These are phyloP conservation scores for Metschnikowia borealis DNA, from an alignment of 805 yeast species.

Conservation along the genomic window DNA sequence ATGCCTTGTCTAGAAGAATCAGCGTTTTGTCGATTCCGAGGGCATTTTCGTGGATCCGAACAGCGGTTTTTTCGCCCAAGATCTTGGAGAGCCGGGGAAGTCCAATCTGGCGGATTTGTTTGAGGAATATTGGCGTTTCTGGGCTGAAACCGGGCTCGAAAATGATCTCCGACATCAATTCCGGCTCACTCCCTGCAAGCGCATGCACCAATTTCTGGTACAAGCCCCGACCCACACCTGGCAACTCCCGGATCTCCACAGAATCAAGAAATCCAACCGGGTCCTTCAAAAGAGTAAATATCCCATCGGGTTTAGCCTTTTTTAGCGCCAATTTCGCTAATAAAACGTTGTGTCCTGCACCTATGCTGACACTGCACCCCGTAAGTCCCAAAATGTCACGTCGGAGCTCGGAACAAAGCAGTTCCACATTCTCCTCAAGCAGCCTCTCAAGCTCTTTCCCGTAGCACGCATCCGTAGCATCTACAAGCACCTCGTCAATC, in stretches of 20 bases:
- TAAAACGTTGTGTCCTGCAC: conserved; percentile 69
- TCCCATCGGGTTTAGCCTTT: conserved; percentile 79
- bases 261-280: conserved; percentile 32
- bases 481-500: conserved; percentile 87
- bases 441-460: background rate
- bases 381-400: conserved; percentile 41
- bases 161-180: conserved; percentile 5
- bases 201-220: conserved; percentile 42
- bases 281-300: conserved; percentile 32
- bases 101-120: background rate
- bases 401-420: conserved; percentile 36
- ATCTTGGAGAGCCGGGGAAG: conserved; percentile 32
- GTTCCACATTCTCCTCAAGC: conserved; percentile 5
- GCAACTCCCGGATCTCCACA: conserved; percentile 41
- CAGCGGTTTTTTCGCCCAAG: conserved; percentile 71
- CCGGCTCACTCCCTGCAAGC: conserved; percentile 16
- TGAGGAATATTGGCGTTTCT: background rate
- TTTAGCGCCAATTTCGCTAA: conserved; percentile 72
- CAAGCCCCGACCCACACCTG: conserved; percentile 60
- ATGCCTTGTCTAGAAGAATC: conserved; percentile 11
- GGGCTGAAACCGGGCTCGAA: conserved; percentile 13
- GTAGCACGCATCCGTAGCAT: conserved; percentile 40
- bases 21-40: conserved; percentile 55
- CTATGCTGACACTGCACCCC: conserved; percentile 72
- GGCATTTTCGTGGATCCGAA: conserved; percentile 54